phyloP scores from a whole-genome alignment of 345 rosid species.

The Linum tenue region DNA sequence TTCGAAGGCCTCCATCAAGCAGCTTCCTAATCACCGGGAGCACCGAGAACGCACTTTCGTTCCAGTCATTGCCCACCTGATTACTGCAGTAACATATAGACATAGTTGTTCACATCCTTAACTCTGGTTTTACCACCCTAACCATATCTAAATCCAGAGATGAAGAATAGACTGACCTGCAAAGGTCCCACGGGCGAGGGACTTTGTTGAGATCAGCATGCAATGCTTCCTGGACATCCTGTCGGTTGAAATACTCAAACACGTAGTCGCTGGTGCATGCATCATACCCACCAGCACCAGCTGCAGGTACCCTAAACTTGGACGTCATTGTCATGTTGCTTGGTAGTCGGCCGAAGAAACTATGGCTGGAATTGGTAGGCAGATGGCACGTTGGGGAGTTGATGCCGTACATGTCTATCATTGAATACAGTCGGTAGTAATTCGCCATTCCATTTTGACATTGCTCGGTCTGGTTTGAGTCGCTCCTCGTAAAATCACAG shows the following conservation, averaged over 20 bases:
- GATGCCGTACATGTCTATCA: slow-evolving; percentile 4
- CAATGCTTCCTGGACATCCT: not conserved
- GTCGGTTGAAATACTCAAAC: not conserved
- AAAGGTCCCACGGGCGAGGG: slow-evolving; percentile 7
- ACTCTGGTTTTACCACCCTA: not conserved
- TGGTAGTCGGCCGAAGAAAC: not conserved
- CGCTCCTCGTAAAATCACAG: not conserved
- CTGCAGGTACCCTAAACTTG: not conserved
- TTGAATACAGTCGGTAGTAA: not conserved
- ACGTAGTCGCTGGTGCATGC: not conserved
- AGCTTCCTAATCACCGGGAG: slow-evolving; percentile 12
- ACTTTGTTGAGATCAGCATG: slow-evolving; percentile 1
- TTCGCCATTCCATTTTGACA: not conserved
- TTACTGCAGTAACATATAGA: not conserved
- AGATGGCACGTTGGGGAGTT: not conserved
- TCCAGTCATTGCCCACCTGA: slow-evolving; percentile 1
- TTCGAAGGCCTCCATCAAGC: slow-evolving; percentile 10
- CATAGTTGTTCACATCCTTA: not conserved
- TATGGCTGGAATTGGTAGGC: not conserved
- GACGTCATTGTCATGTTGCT: not conserved
- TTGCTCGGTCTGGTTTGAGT: not conserved
- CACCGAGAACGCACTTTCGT: slow-evolving; percentile 4
- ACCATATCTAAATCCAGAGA: not conserved
- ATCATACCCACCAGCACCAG: slow-evolving; percentile 4
- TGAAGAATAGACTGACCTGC: slow-evolving; percentile 6